Percentiles rank a stretch among this genome's conserved stretches.
phyloP scores from a whole-genome alignment of 805 yeast species.

The Yamadazyma paraphyllophila region DNA sequence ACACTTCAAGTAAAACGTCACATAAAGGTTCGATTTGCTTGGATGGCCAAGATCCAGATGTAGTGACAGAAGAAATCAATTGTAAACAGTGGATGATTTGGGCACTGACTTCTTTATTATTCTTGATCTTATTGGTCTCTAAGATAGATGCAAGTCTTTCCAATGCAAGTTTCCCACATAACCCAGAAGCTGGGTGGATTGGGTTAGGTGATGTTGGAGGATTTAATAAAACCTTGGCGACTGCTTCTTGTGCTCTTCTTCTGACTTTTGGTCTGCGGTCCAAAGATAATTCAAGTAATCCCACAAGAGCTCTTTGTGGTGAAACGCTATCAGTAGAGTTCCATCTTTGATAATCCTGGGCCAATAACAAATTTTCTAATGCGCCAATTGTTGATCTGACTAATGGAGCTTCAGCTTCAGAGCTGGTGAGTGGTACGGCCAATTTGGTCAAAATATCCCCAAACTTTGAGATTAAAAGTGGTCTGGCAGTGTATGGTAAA shows the following conservation, averaged over 20 bases:
- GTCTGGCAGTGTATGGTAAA: constrained; percentile 68
- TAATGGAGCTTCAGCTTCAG: constrained; percentile 73
- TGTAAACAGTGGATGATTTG: constrained; percentile 74
- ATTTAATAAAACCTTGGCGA: constrained; percentile 57
- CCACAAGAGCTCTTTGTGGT: constrained; percentile 81
- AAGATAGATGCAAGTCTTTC: constrained; percentile 47
- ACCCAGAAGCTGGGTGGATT: constrained; percentile 72
- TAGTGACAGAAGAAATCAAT: constrained; percentile 65
- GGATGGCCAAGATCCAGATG: constrained; percentile 81
- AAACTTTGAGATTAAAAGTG: constrained; percentile 70
- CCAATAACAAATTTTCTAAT: constrained; percentile 70
- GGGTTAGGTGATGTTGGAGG: constrained; percentile 78
- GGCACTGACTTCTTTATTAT: constrained; percentile 52
- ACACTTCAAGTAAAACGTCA: constrained; percentile 69
- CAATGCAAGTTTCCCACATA: constrained; percentile 68
- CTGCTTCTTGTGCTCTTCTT: constrained; percentile 90
- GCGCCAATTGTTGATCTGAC: constrained; percentile 83
- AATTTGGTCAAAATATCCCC: constrained; percentile 73
- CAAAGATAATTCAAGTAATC: constrained; percentile 70
- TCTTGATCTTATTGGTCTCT: constrained; percentile 26
- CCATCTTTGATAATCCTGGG: constrained; percentile 86
- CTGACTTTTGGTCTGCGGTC: constrained; percentile 95
- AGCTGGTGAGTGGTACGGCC: constrained; percentile 74
- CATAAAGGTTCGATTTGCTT: constrained; percentile 67
- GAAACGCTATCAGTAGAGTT: constrained; percentile 50